Evolutionary conservation across 441 rosid species (phyloP).

Genomic region (Mallotus repandus): DNA sequence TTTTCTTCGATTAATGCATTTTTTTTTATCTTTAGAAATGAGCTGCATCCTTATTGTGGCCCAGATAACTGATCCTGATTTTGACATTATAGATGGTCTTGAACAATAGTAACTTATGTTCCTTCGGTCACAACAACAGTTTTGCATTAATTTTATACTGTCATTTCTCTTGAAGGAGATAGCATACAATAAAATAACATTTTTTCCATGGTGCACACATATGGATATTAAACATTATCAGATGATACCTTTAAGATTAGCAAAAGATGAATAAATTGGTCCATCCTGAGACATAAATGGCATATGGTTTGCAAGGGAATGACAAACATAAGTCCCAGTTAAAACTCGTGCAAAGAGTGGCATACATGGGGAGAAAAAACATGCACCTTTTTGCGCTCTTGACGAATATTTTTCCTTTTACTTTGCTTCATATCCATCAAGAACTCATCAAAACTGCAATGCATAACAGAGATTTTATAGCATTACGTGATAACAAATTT

Average conservation of each 20-base stretch:
- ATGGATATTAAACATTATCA: not conserved
- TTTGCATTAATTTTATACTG: not conserved
- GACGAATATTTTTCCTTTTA: slow-evolving; percentile 87
- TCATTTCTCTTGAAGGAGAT: not conserved
- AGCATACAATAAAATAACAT: not conserved
- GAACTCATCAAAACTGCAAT: slow-evolving; percentile 84
- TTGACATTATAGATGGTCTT: not conserved
- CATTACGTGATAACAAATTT: slow-evolving; percentile 2
- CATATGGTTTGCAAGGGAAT: not conserved
- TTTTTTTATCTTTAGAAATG: no score
- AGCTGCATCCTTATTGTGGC: not conserved
- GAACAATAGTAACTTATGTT: not conserved
- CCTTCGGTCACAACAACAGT: not conserved
- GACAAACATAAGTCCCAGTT: not conserved
- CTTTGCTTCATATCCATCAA: slow-evolving; percentile 94
- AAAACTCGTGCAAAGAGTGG: not conserved
- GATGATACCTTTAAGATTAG: not conserved
- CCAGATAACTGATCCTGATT: not conserved
- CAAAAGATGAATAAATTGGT: not conserved
- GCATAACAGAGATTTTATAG: slow-evolving; percentile 16
- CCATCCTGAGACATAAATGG: not conserved
- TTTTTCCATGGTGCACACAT: not conserved
- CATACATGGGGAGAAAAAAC: not conserved
- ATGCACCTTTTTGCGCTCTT: slow-evolving; percentile 91
- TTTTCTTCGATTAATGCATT: not conserved